Evolutionary conservation across 495 filamentous ascomycete genomes (phyloP), one percentile per base, ranked within the genome.

Genomic region (Amorphotheca resinae): DNA sequence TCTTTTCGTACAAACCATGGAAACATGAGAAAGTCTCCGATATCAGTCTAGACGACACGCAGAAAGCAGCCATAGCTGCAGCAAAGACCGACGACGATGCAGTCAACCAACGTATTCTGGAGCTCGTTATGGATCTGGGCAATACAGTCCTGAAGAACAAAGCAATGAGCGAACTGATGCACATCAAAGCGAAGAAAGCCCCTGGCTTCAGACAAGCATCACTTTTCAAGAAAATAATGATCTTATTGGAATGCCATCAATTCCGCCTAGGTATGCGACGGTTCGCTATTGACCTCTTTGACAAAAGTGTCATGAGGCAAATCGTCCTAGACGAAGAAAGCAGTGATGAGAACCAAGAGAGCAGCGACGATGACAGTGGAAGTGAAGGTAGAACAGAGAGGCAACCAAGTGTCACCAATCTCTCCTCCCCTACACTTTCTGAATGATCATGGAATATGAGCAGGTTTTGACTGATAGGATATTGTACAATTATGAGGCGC

Each of bases 221-320:
- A 23, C 68, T 96, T 25, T 96, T 94, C 65, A 77, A 75, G 42
- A 83, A 87, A 58, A 77, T 88, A 43, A 78, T 96, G 67, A 70
- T 66, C 23, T 64, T 95, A 23, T 68, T 98, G n/a, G 91, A 95
- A 63, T 79, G 74, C 38, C 87, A 95, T 49, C 84, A 91, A 53
- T 96, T 86, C 59, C 75, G 89, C 22, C 68, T 96, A 17, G 77
- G 76, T 4, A 79, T 86, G 37, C 79, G 89, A 32, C 80, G 84
- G 32, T 87, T 93, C 59, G 79, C 95, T 25, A 77, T 95, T 38
- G 87, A 95, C 57, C 64, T 96, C 18, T 98, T 96, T 59, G 89
- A 96, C 50, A 88, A 85, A 62, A 76, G 70, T 26, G 84, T 96
- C 21, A 66, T 96, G 59, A 67, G 86, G 50, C 73, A 76, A 32